Evolutionary conservation across 176 grass and related monocot genomes (phyloP), one percentile per base, ranked within the genome.

Genomic region (Musa beccarii): DNA sequence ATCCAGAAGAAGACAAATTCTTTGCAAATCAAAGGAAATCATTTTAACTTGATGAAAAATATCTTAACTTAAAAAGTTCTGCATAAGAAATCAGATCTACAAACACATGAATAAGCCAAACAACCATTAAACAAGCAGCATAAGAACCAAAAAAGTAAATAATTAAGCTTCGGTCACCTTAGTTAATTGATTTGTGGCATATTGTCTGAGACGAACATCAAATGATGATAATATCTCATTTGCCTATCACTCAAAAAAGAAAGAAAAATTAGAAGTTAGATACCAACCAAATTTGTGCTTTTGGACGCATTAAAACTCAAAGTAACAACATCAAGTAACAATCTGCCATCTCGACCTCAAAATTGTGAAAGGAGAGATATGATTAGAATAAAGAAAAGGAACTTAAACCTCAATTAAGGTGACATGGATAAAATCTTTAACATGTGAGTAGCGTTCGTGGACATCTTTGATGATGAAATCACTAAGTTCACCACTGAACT

Each of bases 401-500:
- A 59, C 55, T 43, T 54, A 80, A 83, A 99, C 95, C 95, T 99
- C 95, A 81, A 99, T 94, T 68, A 99, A 62, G 73, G 95, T 99
- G 62, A 99, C 95, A 80, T 69, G 84, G 22, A 99, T 87, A 83
- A 87, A 91, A 84, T 99, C 95, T 82, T 99, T 99, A 52, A 94
- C 95, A 81, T 92, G 95, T 10, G 95, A 85, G 68, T 99, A 99
- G 74, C 95, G 90, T 43, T 91, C 72, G 59, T 88, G 88, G 73
- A 99, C 95, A 81, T 99, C 95, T 86, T 83, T 89, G 15, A 73
- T 83, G 72, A 99, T 99, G 76, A 99, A 99, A 90, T 99, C 90
- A 84, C 90, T 94, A 71, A 99, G 88, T 91, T 99, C 95, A 79
- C 95, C 95, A 28, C 90, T 99, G 84, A 99, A 99, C 74, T 99